These are phyloP conservation scores for Annona cherimola DNA, from an alignment of 164 flowering plant species.

Conservation along the genomic window DNA sequence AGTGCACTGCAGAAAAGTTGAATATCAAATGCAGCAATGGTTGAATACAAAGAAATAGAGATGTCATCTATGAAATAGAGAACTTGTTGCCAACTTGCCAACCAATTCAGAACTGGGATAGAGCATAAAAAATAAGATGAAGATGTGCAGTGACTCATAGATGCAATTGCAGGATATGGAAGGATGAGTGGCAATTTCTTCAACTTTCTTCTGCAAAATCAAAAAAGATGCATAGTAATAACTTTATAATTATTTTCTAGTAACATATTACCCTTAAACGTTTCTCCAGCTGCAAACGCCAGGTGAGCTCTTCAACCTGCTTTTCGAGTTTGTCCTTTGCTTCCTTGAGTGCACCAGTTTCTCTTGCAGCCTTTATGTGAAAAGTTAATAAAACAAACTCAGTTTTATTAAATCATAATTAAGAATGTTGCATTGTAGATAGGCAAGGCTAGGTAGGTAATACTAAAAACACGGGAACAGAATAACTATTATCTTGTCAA, in stretches of 20 bases:
- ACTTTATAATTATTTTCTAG: not conserved
- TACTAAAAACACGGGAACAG: not conserved
- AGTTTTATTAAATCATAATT: not conserved
- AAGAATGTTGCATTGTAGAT: not conserved
- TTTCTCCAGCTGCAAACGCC: conserved; percentile 86
- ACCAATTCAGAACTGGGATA: not conserved
- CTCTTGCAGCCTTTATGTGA: conserved; percentile 73
- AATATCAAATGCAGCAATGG: no score
- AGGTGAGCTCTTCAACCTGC: conserved; percentile 83
- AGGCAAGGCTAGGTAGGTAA: not conserved
- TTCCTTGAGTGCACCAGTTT: conserved; percentile 90
- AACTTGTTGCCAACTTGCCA: not conserved
- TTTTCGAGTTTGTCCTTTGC: conserved; percentile 93
- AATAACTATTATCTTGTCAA: not conserved
- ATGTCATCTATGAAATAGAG: not conserved
- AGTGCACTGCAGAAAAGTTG: no score
- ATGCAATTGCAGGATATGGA: not conserved
- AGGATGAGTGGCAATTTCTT: not conserved
- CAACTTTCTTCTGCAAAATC: not conserved
- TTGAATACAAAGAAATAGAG: not conserved
- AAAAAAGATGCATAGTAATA: not conserved
- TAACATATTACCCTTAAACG: conserved; percentile 58
- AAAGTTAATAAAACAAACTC: not conserved
- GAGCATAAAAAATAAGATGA: not conserved
- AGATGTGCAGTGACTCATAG: not conserved